These are phyloP conservation scores for Apiotrichum siamense DNA, from an alignment of 1,284 basidiomycete genomes.

Conservation along the genomic window DNA sequence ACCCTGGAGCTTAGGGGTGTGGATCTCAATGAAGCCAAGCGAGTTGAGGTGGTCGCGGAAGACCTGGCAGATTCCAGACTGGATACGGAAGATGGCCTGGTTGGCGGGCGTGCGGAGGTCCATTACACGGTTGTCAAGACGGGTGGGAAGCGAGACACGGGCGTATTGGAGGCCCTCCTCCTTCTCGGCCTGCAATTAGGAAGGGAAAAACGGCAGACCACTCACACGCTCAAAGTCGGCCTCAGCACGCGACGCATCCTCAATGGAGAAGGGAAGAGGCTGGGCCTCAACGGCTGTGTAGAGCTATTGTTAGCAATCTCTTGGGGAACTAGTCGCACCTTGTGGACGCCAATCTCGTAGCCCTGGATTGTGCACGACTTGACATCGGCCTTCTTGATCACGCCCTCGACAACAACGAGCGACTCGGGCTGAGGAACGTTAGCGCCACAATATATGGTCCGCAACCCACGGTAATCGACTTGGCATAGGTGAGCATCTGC, in stretches of 20 bases:
- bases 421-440: slow-evolving; percentile 59
- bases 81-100: slow-evolving; percentile 91
- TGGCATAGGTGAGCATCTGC: slow-evolving; percentile 95
- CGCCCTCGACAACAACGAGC: slow-evolving; percentile 81
- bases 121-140: slow-evolving; percentile 90
- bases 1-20: slow-evolving; percentile 94
- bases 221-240: slow-evolving; percentile 54
- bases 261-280: slow-evolving; percentile 79
- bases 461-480: slow-evolving; percentile 54
- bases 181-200: slow-evolving; percentile 48
- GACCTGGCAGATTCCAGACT: slow-evolving; percentile 77
- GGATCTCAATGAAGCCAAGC: slow-evolving; percentile 76
- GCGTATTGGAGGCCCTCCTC: slow-evolving; percentile 53
- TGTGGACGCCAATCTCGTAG: slow-evolving; percentile 78
- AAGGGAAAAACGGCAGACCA: background rate
- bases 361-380: slow-evolving; percentile 85
- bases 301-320: slow-evolving; percentile 46
- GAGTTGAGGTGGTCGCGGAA: slow-evolving; percentile 80
- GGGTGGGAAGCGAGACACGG: slow-evolving; percentile 77
- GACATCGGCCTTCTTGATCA: slow-evolving; percentile 77
- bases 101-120: slow-evolving; percentile 95
- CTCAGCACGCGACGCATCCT: slow-evolving; percentile 85
- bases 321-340: slow-evolving; percentile 35
- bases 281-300: slow-evolving; percentile 74
- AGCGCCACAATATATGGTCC: background rate